Percentiles rank a stretch among this genome's conserved stretches.
These are phyloP conservation scores for Zygosaccharomyces rouxii DNA, from an alignment of 805 yeast genomes.

Conservation along the genomic window DNA sequence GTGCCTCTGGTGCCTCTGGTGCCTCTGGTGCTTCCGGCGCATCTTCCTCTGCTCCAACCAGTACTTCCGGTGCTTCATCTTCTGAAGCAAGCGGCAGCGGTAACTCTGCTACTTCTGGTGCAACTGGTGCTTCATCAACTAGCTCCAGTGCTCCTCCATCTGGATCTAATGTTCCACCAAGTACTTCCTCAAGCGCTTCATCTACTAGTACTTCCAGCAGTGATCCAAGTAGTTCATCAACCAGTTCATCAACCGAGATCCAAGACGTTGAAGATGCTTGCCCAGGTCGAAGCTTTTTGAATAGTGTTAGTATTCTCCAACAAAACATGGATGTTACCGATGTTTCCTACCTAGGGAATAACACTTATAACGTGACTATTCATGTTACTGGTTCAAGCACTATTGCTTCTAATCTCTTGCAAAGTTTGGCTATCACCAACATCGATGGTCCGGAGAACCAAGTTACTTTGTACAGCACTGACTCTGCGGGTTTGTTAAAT, in stretches of 20 bases:
- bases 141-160: no score
- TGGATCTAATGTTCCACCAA: no score
- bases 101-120: background rate
- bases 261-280: background rate
- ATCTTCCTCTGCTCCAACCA: no score
- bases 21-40: no score
- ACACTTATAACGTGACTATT: conserved; percentile 19
- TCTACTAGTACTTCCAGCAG: no score
- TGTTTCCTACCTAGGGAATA: conserved; percentile 12
- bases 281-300: background rate
- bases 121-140: background rate
- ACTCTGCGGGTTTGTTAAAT: conserved; percentile 9
- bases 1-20: no score
- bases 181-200: no score
- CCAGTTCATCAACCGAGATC: no score
- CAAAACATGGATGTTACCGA: conserved; percentile 14
- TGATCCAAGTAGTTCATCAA: no score
- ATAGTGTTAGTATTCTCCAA: conserved; percentile 5
- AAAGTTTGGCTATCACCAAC: conserved; percentile 17
- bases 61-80: no score
- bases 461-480: conserved; percentile 12
- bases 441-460: conserved; percentile 18
- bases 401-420: conserved; percentile 16
- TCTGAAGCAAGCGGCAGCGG: no score
- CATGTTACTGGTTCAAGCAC: conserved; percentile 17